Conservation (phyloP, 2,329 filamentous ascomycete genomes). For the Colletotrichum tamarilloi region DNA sequence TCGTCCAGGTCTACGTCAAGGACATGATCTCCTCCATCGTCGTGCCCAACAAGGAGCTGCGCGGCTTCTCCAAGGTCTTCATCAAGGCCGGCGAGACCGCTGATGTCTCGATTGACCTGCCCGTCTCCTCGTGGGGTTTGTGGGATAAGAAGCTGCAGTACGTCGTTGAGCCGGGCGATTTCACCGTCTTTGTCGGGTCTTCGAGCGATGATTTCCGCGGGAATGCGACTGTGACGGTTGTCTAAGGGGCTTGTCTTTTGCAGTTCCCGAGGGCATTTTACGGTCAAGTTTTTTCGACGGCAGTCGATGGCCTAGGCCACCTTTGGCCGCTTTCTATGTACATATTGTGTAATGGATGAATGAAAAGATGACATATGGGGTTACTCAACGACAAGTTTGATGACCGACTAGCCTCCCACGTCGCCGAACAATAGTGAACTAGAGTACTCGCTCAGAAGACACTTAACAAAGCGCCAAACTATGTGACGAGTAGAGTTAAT, state of each 20-base stretch:
- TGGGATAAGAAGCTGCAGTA: slow-evolving; percentile 75
- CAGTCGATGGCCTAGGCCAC: neutral
- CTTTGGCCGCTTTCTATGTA: slow-evolving; percentile 26
- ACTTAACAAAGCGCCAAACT: neutral
- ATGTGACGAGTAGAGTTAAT: neutral
- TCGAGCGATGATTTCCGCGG: slow-evolving; percentile 66
- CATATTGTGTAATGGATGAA: slow-evolving; percentile 25
- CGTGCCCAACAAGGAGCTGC: slow-evolving; percentile 72
- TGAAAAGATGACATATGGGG: neutral
- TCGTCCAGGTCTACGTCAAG: slow-evolving; percentile 75
- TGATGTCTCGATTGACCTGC: slow-evolving; percentile 59
- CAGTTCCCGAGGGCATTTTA: neutral
- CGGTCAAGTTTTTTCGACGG: neutral
- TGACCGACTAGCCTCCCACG: neutral
- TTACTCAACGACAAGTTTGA: neutral
- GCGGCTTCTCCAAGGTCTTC: slow-evolving; percentile 74
- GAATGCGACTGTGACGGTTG: slow-evolving; percentile 67
- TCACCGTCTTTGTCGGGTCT: slow-evolving; percentile 70
- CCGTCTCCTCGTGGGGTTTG: slow-evolving; percentile 67
- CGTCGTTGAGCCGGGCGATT: slow-evolving; percentile 78
- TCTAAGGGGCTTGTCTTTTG: slow-evolving; percentile 30
- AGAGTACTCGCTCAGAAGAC: neutral
- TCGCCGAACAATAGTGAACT: neutral
- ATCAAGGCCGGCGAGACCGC: slow-evolving; percentile 70
- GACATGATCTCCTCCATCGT: slow-evolving; percentile 72